Conservation (phyloP, 495 filamentous ascomycete species). For the Penicillium cataractarum region DNA sequence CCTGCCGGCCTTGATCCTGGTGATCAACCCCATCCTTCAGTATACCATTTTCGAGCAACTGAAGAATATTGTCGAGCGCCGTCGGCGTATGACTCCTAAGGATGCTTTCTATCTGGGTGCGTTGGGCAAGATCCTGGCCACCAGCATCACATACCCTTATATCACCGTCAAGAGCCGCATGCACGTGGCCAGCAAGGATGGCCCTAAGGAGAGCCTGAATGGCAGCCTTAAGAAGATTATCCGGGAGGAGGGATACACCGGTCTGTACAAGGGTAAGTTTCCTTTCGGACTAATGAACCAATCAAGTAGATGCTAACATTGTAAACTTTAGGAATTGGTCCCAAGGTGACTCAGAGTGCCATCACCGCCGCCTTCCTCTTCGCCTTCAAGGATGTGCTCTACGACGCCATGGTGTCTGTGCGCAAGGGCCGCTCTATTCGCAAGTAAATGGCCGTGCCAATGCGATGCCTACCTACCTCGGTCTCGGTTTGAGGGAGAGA, state of each 20-base stretch:
- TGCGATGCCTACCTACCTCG: background rate
- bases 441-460: conserved; percentile 26
- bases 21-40: conserved; percentile 97
- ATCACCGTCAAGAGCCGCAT: conserved; percentile 97
- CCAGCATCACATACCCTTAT: conserved; percentile 93
- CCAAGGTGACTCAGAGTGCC: conserved; percentile 95
- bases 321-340: conserved; percentile 70
- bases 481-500: background rate
- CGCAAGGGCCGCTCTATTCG: conserved; percentile 52
- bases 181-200: conserved; percentile 80
- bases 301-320: background rate
- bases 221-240: conserved; percentile 77
- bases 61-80: conserved; percentile 74
- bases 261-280: conserved; percentile 82
- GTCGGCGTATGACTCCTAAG: conserved; percentile 72
- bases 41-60: conserved; percentile 99
- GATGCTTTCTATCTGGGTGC: conserved; percentile 92
- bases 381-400: conserved; percentile 93
- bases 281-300: background rate
- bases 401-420: conserved; percentile 61
- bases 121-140: conserved; percentile 91
- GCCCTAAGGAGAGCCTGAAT: conserved; percentile 70
- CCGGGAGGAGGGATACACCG: conserved; percentile 82
- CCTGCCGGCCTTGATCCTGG: conserved; percentile 86
- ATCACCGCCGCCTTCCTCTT: conserved; percentile 96